Evolutionary conservation across 2,329 filamentous ascomycete genomes (phyloP).

Genomic region (Basipetospora chlamydospora): DNA sequence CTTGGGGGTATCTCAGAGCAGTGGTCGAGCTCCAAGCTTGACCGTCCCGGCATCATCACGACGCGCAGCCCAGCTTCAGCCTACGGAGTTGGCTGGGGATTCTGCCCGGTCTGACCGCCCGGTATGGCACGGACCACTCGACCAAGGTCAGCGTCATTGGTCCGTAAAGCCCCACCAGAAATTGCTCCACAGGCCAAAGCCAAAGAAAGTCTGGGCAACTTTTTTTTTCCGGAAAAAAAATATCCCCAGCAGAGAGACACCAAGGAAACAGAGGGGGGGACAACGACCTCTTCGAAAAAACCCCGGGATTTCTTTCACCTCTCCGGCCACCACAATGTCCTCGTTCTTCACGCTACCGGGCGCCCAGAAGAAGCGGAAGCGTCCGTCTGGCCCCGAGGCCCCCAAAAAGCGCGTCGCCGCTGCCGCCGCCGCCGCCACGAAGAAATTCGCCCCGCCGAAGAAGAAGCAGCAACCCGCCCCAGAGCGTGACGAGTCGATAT

Average conservation of each 20-base stretch:
- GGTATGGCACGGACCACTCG: background rate
- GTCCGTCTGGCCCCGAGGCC: conserved; percentile 36
- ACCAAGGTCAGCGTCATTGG: background rate
- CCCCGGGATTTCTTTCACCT: background rate
- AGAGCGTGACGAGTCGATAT: conserved; percentile 65
- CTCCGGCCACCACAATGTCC: conserved; percentile 47
- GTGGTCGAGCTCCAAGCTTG: conserved; percentile 5
- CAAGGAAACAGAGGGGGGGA: too few species aligned
- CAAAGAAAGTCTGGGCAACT: conserved; percentile 15
- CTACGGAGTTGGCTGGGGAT: conserved; percentile 13
- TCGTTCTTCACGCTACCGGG: conserved; percentile 90
- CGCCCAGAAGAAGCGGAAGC: conserved; percentile 82
- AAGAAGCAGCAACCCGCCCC: conserved; percentile 31
- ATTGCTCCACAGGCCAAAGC: too few species aligned
- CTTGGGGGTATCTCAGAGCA: background rate
- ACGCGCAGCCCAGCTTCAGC: conserved; percentile 30
- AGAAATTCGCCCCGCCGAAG: conserved; percentile 14
- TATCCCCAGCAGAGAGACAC: too few species aligned
- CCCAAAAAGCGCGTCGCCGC: conserved; percentile 45
- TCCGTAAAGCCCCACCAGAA: conserved; percentile 8
- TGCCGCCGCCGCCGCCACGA: conserved; percentile 26
- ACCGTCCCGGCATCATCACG: conserved; percentile 4
- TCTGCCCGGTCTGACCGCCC: conserved; percentile 20
- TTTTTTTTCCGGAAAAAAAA: too few species aligned
- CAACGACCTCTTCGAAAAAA: too few species aligned